These are phyloP conservation scores for Penicillium oxalicum DNA, from an alignment of 2,329 filamentous ascomycete species.

Conservation along the genomic window DNA sequence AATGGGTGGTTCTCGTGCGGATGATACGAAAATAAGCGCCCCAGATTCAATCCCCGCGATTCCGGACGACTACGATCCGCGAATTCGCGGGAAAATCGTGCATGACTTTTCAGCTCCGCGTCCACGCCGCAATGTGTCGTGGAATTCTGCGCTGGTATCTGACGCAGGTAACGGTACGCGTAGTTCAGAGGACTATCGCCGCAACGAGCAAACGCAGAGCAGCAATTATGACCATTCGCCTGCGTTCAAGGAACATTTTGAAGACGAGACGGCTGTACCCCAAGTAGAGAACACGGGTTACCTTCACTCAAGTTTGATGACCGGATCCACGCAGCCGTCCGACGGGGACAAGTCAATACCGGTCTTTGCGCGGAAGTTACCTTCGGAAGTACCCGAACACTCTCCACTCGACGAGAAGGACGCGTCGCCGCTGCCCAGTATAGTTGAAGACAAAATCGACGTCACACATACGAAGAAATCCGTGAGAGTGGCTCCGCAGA, in stretches of 20 bases:
- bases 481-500: background rate
- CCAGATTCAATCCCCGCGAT: constrained; percentile 47
- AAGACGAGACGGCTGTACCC: constrained; percentile 41
- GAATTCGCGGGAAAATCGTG: constrained; percentile 57
- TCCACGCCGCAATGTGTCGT: constrained; percentile 37
- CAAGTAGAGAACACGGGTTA: constrained; percentile 41
- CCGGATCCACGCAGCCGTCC: constrained; percentile 20
- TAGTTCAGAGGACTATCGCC: constrained; percentile 12
- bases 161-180: constrained; percentile 7
- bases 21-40: constrained; percentile 48
- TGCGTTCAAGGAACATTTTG: constrained; percentile 57
- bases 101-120: constrained; percentile 61
- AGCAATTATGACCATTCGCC: constrained; percentile 46
- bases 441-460: constrained; percentile 2
- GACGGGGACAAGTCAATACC: constrained; percentile 34
- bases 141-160: constrained; percentile 14
- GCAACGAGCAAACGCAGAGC: constrained; percentile 27
- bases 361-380: constrained; percentile 41
- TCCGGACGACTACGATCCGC: constrained; percentile 57
- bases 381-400: constrained; percentile 28
- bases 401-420: constrained; percentile 8
- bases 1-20: constrained; percentile 42
- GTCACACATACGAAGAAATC: no score
- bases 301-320: constrained; percentile 37
- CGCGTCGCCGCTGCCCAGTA: constrained; percentile 6